A percentile compares a stretch with the other conserved stretches of the same genome.
These are phyloP conservation scores for Podila epicladia DNA, from an alignment of 192 early-diverging fungal genomes.

Conservation along the genomic window DNA sequence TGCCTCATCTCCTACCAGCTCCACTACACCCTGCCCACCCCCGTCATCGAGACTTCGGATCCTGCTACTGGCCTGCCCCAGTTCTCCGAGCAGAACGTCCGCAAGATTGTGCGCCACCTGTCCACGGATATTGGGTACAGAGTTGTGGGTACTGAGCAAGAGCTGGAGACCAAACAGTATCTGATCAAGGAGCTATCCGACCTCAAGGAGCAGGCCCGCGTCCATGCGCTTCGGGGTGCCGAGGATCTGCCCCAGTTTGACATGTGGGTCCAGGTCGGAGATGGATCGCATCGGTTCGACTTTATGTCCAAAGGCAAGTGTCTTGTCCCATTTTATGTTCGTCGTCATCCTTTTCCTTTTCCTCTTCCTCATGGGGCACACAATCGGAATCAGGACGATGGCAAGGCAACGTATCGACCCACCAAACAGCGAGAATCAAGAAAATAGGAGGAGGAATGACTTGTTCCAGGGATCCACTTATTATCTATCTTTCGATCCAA, in stretches of 20 bases:
- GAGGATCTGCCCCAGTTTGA: conserved; percentile 60
- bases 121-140: conserved; percentile 68
- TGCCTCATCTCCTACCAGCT: conserved; percentile 25
- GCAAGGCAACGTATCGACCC: too few relatives aligned
- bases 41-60: conserved; percentile 27
- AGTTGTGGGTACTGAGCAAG: conserved; percentile 62
- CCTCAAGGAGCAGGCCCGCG: conserved; percentile 50
- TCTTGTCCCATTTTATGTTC: too few relatives aligned
- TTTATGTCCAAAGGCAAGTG: conserved; percentile 73
- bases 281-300: conserved; percentile 77
- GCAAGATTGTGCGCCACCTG: conserved; percentile 58
- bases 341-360: too few relatives aligned
- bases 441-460: too few relatives aligned
- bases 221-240: conserved; percentile 50
- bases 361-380: too few relatives aligned
- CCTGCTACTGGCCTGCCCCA: conserved; percentile 40
- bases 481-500: not conserved
- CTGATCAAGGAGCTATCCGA: conserved; percentile 10
- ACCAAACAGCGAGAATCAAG: too few relatives aligned
- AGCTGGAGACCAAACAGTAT: conserved; percentile 21
- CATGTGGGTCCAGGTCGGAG: conserved; percentile 65
- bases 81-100: conserved; percentile 65
- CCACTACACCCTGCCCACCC: conserved; percentile 33
- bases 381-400: too few relatives aligned
- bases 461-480: not conserved